Conservation (phyloP, 208 protist species). For the Leptomonas pyrrhocoris region DNA sequence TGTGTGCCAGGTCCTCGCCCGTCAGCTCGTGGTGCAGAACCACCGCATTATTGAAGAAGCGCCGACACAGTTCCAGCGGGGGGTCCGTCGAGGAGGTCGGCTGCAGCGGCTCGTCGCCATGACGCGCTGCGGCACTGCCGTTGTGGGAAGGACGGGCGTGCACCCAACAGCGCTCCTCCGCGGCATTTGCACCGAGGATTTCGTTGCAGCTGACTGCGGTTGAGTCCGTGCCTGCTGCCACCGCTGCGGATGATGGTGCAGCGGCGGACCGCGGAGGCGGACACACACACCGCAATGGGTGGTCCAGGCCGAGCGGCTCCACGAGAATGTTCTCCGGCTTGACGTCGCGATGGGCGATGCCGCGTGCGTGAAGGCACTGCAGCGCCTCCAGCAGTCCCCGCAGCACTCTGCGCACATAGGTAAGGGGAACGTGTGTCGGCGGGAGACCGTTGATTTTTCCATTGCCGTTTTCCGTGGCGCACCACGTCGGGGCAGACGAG, state of each 20-base stretch:
- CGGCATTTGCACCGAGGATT: no score
- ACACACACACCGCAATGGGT: conserved; percentile 36
- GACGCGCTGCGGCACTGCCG: no score
- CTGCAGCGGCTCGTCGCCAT: no score
- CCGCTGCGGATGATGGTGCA: background rate
- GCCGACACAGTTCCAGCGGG: conserved; percentile 20
- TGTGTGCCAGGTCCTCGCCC: conserved; percentile 14
- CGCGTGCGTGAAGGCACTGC: conserved; percentile 48
- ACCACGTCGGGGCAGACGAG: conserved; percentile 20
- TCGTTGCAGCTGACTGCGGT: no score
- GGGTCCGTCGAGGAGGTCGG: background rate
- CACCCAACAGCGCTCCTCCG: conserved; percentile 19
- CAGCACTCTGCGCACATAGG: conserved; percentile 34
- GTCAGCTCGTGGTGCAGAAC: conserved; percentile 31
- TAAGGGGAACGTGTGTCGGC: conserved; percentile 24
- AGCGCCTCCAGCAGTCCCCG: conserved; percentile 46
- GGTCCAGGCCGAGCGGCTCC: conserved; percentile 39
- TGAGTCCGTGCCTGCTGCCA: no score
- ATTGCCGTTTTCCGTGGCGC: background rate
- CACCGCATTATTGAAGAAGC: conserved; percentile 12
- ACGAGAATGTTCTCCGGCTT: conserved; percentile 68
- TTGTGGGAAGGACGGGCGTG: conserved; percentile 3
- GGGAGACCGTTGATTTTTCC: background rate
- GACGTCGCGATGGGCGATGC: conserved; percentile 66
- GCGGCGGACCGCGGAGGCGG: conserved; percentile 10